These are phyloP conservation scores for Dunaliella primolecta DNA, from an alignment of 139 green algal species.

Conservation along the genomic window DNA sequence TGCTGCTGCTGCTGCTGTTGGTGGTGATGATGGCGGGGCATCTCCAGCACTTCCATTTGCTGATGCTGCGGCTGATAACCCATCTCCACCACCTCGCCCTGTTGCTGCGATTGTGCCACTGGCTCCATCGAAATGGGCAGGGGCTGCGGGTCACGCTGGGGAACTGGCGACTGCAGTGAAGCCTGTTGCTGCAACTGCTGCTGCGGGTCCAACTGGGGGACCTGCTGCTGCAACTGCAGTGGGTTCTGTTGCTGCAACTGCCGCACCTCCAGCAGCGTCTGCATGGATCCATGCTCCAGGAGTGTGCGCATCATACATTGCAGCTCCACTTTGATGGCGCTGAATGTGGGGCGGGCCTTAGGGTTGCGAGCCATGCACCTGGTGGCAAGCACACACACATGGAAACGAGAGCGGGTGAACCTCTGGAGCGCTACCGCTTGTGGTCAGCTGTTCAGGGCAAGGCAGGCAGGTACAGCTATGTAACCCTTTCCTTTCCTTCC, in stretches of 20 bases:
- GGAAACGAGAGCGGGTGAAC: too few relatives aligned
- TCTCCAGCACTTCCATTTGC: not conserved
- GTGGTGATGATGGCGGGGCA: not conserved
- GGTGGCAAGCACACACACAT: too few relatives aligned
- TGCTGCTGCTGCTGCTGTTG: not conserved
- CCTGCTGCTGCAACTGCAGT: too few relatives aligned
- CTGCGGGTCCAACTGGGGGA: not conserved
- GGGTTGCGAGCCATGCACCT: constrained; percentile 6
- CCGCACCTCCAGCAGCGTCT: not conserved
- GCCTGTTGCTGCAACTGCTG: not conserved
- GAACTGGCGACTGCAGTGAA: not conserved
- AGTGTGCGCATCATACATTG: not conserved
- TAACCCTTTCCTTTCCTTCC: too few relatives aligned
- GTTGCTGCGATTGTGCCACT: too few relatives aligned
- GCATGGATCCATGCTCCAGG: not conserved
- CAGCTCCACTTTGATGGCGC: constrained; percentile 2
- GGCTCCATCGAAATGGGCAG: not conserved
- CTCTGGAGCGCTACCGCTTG: too few relatives aligned
- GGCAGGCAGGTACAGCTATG: too few relatives aligned
- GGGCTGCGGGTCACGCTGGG: not conserved
- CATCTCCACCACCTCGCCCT: not conserved
- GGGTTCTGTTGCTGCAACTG: not conserved
- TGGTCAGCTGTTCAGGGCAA: too few relatives aligned
- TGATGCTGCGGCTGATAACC: not conserved
- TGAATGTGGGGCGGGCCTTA: constrained; percentile 5